Base-by-base conservation (phyloP, 768 basidiomycete species). In the Russula abietina region DNA sequence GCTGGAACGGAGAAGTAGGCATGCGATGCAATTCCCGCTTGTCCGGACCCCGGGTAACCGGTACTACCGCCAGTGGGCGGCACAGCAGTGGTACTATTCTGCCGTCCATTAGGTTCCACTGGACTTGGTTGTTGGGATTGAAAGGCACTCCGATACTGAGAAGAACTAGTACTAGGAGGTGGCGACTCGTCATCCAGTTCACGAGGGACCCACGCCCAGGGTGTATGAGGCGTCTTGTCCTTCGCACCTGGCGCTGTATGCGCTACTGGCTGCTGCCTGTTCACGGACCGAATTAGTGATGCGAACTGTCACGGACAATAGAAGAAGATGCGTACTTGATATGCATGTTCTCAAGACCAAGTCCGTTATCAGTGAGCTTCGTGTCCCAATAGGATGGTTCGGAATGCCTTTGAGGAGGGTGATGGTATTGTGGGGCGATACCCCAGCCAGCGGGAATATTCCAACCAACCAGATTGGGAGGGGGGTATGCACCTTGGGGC, bases 191-290 rank as follows among this genome's bases (percentile, higher is more conserved):
- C 70, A 62, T 24, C 85, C 74, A 60, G 75, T 74, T 39, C 78
- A 70, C 28, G 86, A 82, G 72, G 79, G 24, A 67, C 84, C 88
- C 88, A 90, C 60, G 88, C 79, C 88, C 88, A 90, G 9, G 88
- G 88, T 0, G 88, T 89, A 16, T 80, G 76, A 7, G 77, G 74
- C 17, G 73, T 74, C 19, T 74, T 74, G 22, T 76, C 74, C 51
- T 70, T 60, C 46, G 3, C 19, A 53, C 51, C 45, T 3, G 55
- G 19, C 22, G 36, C 26, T 22, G 53, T 33, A n/a, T 32, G 43
- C 24, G 57, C 45, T 22, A 9, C 53, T 30, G 58, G 24, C 30
- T 64, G 24, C 30, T 64, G 52, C 48, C 58, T 59, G 30, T 39
- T 22, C 12, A 24, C 11, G 22, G 55, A 56, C 46, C 30, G 24